phyloP scores from a whole-genome alignment of 495 filamentous ascomycete genomes.

The Penicillium cosmopolitanum region DNA sequence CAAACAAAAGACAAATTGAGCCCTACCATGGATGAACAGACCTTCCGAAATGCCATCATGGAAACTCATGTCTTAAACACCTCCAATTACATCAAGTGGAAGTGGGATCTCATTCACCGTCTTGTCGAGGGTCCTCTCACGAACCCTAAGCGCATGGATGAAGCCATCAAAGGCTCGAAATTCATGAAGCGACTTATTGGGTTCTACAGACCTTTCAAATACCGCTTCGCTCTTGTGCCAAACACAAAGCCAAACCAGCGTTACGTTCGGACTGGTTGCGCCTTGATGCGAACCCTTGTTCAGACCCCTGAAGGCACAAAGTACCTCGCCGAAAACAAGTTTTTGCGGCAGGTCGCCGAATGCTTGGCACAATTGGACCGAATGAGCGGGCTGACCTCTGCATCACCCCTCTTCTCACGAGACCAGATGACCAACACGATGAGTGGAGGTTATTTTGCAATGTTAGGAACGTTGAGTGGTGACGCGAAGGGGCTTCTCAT shows the following conservation, averaged over 20 bases:
- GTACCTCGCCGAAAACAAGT: constrained; percentile 89
- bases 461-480: constrained; percentile 82
- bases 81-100: constrained; percentile 91
- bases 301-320: constrained; percentile 80
- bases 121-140: constrained; percentile 92
- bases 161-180: constrained; percentile 92
- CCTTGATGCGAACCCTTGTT: constrained; percentile 81
- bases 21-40: constrained; percentile 80
- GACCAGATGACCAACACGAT: constrained; percentile 82
- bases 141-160: constrained; percentile 90
- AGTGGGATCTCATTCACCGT: constrained; percentile 88
- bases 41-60: constrained; percentile 81
- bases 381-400: constrained; percentile 86
- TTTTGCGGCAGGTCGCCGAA: constrained; percentile 90
- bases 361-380: constrained; percentile 93
- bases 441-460: constrained; percentile 89
- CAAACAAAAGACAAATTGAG: constrained; percentile 72
- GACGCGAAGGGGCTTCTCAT: constrained; percentile 82
- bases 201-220: constrained; percentile 97
- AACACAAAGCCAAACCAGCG: constrained; percentile 93
- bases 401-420: constrained; percentile 82
- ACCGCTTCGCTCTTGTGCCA: constrained; percentile 81
- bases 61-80: constrained; percentile 86
- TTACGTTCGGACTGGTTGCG: constrained; percentile 87
- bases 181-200: constrained; percentile 93